These are phyloP conservation scores for Cercospora brassicicola DNA, from an alignment of 2,329 filamentous ascomycete genomes.

Conservation along the genomic window DNA sequence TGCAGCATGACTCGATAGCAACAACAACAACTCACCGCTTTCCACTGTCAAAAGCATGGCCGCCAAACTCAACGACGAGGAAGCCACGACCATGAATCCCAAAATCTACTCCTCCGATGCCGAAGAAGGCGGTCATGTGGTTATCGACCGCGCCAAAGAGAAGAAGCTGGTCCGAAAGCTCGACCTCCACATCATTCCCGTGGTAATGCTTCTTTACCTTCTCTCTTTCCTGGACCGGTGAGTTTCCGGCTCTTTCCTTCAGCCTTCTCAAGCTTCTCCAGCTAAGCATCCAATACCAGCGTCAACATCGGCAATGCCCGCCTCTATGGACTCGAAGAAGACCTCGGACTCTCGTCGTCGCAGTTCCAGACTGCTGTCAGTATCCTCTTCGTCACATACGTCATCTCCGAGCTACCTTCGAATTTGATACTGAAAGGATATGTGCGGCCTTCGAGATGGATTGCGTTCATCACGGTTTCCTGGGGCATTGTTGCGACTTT, in stretches of 20 bases:
- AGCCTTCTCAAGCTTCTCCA: background rate
- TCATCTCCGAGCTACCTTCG: slow-evolving; percentile 48
- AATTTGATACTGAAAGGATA: slow-evolving; percentile 50
- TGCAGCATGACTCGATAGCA: background rate
- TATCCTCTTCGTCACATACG: slow-evolving; percentile 49
- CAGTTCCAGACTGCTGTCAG: slow-evolving; percentile 64
- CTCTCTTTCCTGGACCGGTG: slow-evolving; percentile 73
- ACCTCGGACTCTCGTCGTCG: slow-evolving; percentile 60
- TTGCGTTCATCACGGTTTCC: slow-evolving; percentile 59
- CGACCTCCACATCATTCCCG: slow-evolving; percentile 63
- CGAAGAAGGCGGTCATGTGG: slow-evolving; percentile 4
- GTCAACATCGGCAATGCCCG: slow-evolving; percentile 58
- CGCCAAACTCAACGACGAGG: background rate
- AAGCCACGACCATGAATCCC: background rate
- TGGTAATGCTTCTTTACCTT: slow-evolving; percentile 69
- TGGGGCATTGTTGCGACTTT: slow-evolving; percentile 67
- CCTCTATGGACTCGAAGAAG: slow-evolving; percentile 63
- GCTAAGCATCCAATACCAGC: background rate
- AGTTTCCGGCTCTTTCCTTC: slow-evolving; percentile 30
- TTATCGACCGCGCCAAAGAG: slow-evolving; percentile 47
- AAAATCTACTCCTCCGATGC: slow-evolving; percentile 3
- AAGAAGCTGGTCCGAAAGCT: slow-evolving; percentile 63
- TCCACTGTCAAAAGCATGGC: background rate
- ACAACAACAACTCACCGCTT: background rate
- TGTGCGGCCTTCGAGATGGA: slow-evolving; percentile 44